Evolutionary conservation across 2,329 filamentous ascomycete species (phyloP).

Genomic region (Calonectria henricotiae): DNA sequence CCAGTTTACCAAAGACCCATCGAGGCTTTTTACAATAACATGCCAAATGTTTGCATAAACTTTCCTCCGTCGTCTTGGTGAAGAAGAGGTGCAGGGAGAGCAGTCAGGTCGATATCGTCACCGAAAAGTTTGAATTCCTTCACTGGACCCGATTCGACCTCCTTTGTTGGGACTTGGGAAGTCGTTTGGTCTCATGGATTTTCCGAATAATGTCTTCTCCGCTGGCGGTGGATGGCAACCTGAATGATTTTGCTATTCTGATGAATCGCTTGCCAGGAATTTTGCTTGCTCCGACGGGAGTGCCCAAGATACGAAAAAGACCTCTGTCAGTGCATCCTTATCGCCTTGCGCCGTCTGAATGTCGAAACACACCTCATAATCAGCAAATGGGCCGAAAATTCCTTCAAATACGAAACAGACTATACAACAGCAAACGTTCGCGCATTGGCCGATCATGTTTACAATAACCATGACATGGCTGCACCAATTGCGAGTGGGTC

Average conservation of each 20-base stretch:
- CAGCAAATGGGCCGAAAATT: constrained; percentile 25
- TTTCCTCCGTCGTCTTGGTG: constrained; percentile 66
- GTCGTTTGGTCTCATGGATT: constrained; percentile 51
- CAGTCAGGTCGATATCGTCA: constrained; percentile 52
- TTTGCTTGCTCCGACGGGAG: constrained; percentile 57
- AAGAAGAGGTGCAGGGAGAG: constrained; percentile 61
- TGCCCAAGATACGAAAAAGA: constrained; percentile 64
- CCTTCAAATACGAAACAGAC: constrained; percentile 27
- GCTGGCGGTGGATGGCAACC: constrained; percentile 50
- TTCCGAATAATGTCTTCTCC: constrained; percentile 59
- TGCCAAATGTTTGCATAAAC: constrained; percentile 69
- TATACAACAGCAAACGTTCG: background rate
- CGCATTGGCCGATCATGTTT: background rate
- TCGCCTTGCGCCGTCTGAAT: constrained; percentile 11
- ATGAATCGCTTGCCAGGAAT: constrained; percentile 57
- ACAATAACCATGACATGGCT: constrained; percentile 15
- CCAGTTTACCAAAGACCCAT: constrained; percentile 67
- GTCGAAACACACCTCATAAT: constrained; percentile 31
- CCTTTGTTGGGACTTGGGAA: constrained; percentile 50
- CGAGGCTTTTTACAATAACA: constrained; percentile 64
- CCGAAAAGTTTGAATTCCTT: constrained; percentile 36
- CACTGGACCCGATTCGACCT: constrained; percentile 49
- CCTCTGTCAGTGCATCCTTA: constrained; percentile 60
- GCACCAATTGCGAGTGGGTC: constrained; percentile 25
- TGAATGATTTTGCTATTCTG: constrained; percentile 62